phyloP scores from a whole-genome alignment of 192 early-diverging fungal species.

The Mortierella antarctica region DNA sequence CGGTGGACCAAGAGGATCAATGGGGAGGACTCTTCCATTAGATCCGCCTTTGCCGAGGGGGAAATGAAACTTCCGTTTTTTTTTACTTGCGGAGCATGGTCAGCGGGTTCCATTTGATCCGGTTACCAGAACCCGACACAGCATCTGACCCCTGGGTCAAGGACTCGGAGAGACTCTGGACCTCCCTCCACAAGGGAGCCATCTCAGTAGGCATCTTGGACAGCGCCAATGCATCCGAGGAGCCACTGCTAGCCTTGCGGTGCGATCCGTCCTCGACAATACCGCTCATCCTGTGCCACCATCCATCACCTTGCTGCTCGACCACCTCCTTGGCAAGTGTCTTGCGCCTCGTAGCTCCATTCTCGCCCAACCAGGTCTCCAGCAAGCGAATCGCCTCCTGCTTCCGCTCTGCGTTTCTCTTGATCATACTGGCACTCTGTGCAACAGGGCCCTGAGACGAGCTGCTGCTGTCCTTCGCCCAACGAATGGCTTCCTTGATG shows the following conservation, averaged over 20 bases:
- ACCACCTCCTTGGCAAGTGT: conserved; percentile 26
- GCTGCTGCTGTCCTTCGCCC: conserved; percentile 25
- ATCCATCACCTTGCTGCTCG: conserved; percentile 8
- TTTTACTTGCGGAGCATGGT: conserved; percentile 46
- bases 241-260: not conserved
- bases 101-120: conserved; percentile 31
- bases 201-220: conserved; percentile 26
- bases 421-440: conserved; percentile 24
- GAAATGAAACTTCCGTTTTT: not conserved
- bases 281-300: conserved; percentile 46
- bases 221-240: not conserved
- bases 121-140: conserved; percentile 11
- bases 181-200: conserved; percentile 33
- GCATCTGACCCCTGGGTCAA: conserved; percentile 1
- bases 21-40: not conserved
- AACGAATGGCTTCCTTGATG: conserved; percentile 44
- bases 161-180: conserved; percentile 18
- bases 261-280: conserved; percentile 21
- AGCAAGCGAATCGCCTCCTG: conserved; percentile 25
- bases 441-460: not conserved
- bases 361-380: conserved; percentile 44
- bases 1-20: not conserved
- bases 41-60: not conserved
- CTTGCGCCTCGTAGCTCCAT: conserved; percentile 24
- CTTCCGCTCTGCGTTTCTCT: conserved; percentile 39